Evolutionary conservation across 768 basidiomycete genomes (phyloP).

Genomic region (Podaxis carcinomalis): DNA sequence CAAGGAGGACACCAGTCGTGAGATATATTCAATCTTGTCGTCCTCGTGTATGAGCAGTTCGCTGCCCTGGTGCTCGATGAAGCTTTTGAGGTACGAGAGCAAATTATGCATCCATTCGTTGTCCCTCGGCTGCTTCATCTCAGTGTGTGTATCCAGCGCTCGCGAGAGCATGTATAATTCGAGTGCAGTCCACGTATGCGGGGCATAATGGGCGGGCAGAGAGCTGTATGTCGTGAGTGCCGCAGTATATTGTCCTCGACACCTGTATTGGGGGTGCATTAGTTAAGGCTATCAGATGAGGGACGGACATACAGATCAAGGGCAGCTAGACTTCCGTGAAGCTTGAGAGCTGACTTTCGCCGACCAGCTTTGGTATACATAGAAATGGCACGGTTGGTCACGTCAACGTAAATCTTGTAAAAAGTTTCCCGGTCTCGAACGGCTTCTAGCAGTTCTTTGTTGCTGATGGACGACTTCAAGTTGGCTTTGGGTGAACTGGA

Average conservation of each 20-base stretch:
- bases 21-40: constrained; percentile 48
- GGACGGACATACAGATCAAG: constrained; percentile 71
- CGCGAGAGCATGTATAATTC: constrained; percentile 76
- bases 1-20: constrained; percentile 45
- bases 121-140: constrained; percentile 55
- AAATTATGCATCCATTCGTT: constrained; percentile 79
- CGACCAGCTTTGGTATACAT: constrained; percentile 81
- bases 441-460: constrained; percentile 55
- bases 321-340: constrained; percentile 84
- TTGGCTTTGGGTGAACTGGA: constrained; percentile 18
- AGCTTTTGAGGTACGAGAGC: constrained; percentile 71
- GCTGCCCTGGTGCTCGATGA: constrained; percentile 47
- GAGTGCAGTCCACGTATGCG: constrained; percentile 75
- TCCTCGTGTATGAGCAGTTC: constrained; percentile 52
- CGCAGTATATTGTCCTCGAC: constrained; percentile 56
- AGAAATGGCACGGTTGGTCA: constrained; percentile 81
- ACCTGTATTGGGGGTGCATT: constrained; percentile 33
- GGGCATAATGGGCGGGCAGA: constrained; percentile 83
- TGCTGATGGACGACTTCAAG: constrained; percentile 41
- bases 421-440: constrained; percentile 56
- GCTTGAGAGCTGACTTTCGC: constrained; percentile 77
- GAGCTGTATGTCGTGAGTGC: constrained; percentile 73
- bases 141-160: constrained; percentile 63
- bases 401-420: constrained; percentile 68
- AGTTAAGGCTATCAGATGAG: background rate